Evolutionary conservation across 148 eudicot genomes (phyloP).

Genomic region (Rhododendron griersonianum): DNA sequence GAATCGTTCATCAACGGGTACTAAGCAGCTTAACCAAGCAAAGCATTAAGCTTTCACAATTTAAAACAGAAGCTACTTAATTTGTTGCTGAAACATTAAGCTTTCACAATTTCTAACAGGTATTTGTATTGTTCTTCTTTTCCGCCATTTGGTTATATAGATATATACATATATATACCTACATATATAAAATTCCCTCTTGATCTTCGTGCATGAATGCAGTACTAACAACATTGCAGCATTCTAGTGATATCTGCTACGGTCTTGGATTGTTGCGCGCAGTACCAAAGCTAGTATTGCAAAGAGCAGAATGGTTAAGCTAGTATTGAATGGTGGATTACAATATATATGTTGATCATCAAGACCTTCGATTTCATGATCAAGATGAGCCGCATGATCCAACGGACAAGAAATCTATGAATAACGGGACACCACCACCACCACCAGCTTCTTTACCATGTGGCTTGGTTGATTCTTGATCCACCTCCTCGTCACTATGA

Average conservation of each 20-base stretch:
- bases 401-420: slow-evolving; percentile 23
- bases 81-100: no score
- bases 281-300: neutral
- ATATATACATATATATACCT: neutral
- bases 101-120: neutral
- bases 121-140: no score
- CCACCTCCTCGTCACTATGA: slow-evolving; percentile 26
- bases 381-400: neutral
- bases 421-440: neutral
- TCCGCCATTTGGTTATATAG: no score
- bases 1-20: neutral
- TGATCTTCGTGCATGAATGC: neutral
- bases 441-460: neutral
- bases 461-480: neutral
- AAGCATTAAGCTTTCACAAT: no score
- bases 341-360: neutral
- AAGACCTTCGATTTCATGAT: neutral
- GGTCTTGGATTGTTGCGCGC: neutral
- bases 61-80: no score
- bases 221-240: neutral
- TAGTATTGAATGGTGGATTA: neutral
- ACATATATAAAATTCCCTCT: neutral
- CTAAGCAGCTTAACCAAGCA: no score
- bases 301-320: neutral
- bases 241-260: neutral